Evolutionary conservation across 1,139 yeast genomes (phyloP).

Genomic region (Nakaseomyces kungkrabaensis): DNA sequence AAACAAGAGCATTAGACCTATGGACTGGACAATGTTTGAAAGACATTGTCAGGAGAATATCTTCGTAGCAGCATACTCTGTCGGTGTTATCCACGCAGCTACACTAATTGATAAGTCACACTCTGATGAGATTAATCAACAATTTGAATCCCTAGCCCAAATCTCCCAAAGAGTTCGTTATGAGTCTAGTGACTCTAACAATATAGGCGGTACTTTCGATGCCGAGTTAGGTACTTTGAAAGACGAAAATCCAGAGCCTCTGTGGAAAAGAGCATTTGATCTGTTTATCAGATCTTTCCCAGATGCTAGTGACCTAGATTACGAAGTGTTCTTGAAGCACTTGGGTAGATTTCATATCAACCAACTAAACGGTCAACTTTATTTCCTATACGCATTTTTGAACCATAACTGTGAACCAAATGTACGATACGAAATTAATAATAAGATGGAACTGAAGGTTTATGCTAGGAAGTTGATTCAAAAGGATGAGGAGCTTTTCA

Average conservation of each 20-base stretch:
- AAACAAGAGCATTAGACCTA: conserved; percentile 30
- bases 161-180: conserved; percentile 60
- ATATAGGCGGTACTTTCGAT: conserved; percentile 45
- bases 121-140: conserved; percentile 30
- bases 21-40: conserved; percentile 47
- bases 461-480: conserved; percentile 48
- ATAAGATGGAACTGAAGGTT: conserved; percentile 45
- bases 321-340: conserved; percentile 48
- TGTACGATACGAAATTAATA: conserved; percentile 44
- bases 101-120: conserved; percentile 39
- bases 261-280: conserved; percentile 52
- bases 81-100: conserved; percentile 48
- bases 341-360: conserved; percentile 69
- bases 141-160: conserved; percentile 56
- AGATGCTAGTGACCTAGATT: conserved; percentile 30
- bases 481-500: conserved; percentile 58
- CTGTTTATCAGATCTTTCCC: conserved; percentile 46
- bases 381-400: conserved; percentile 54
- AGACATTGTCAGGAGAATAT: conserved; percentile 54
- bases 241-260: conserved; percentile 30
- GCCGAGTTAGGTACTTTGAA: conserved; percentile 35
- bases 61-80: conserved; percentile 62
- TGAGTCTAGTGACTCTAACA: conserved; percentile 46
- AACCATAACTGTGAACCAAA: conserved; percentile 75
- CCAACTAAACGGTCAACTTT: conserved; percentile 57